phyloP scores from a whole-genome alignment of 495 filamentous ascomycete species.

The Recurvomyces mirabilis region DNA sequence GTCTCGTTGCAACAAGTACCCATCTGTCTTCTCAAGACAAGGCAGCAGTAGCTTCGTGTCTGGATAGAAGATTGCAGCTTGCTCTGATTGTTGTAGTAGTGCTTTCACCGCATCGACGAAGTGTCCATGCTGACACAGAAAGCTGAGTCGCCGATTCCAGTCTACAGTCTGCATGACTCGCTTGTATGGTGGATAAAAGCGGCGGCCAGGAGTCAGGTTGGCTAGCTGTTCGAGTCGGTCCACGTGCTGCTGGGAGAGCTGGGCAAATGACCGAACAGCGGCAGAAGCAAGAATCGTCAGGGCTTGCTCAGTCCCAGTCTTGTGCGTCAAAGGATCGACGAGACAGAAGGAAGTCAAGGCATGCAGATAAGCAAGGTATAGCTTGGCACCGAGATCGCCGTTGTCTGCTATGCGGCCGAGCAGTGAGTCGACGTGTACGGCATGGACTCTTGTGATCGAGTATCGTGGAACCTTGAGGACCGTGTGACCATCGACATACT shows the following conservation, averaged over 20 bases:
- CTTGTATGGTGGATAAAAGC: slow-evolving; percentile 45
- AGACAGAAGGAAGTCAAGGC: slow-evolving; percentile 50
- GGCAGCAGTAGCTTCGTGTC: neutral
- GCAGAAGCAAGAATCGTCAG: slow-evolving; percentile 40
- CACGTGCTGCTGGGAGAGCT: slow-evolving; percentile 33
- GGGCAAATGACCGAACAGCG: slow-evolving; percentile 40
- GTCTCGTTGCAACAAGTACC: slow-evolving; percentile 32
- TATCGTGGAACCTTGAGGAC: too few relatives aligned
- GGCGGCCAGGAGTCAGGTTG: slow-evolving; percentile 39
- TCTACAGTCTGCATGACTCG: slow-evolving; percentile 39
- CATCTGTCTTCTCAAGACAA: neutral
- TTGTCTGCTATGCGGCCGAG: slow-evolving; percentile 39
- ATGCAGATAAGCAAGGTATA: slow-evolving; percentile 42
- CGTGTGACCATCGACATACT: too few relatives aligned
- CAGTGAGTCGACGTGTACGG: slow-evolving; percentile 37
- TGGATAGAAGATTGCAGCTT: slow-evolving; percentile 8
- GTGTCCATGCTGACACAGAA: slow-evolving; percentile 40
- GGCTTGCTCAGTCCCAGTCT: slow-evolving; percentile 54
- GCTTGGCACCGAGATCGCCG: slow-evolving; percentile 37
- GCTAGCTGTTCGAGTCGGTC: slow-evolving; percentile 37
- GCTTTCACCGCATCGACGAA: slow-evolving; percentile 34
- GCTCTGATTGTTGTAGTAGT: slow-evolving; percentile 35
- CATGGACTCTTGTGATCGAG: slow-evolving; percentile 23
- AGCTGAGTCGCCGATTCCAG: slow-evolving; percentile 37
- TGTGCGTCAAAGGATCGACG: slow-evolving; percentile 44